Conservation (phyloP, 2,329 filamentous ascomycete genomes). For the Colletotrichum tanaceti region DNA sequence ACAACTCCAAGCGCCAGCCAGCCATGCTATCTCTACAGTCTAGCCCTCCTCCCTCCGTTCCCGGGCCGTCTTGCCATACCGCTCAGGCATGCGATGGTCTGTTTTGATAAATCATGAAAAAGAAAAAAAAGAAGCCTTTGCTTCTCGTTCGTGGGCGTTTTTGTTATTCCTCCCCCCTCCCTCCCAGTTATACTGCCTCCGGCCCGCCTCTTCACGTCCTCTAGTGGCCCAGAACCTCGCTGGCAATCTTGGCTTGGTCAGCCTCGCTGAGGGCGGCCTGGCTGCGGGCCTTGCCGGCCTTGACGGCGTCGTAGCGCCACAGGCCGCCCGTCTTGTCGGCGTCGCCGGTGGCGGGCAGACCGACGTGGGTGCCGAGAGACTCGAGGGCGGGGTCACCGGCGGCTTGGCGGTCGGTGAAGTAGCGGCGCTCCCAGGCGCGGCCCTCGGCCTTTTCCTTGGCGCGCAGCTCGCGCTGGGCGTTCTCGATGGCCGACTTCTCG, state of each 20-base stretch:
- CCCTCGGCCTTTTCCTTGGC: constrained; percentile 80
- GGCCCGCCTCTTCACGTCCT: not conserved
- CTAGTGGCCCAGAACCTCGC: constrained; percentile 51
- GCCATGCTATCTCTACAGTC: constrained; percentile 30
- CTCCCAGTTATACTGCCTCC: not conserved
- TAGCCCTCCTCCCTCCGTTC: not conserved
- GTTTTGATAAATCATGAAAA: too few species aligned
- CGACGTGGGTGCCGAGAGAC: constrained; percentile 58
- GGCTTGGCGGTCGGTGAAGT: constrained; percentile 73
- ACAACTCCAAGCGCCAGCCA: constrained; percentile 24
- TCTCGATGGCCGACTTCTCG: constrained; percentile 92
- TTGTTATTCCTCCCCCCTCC: constrained; percentile 11
- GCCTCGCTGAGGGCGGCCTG: constrained; percentile 56
- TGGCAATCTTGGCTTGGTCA: constrained; percentile 66
- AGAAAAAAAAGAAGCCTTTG: too few species aligned
- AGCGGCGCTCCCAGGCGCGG: constrained; percentile 82
- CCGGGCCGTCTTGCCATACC: not conserved
- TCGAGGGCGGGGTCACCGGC: constrained; percentile 57
- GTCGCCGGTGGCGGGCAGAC: constrained; percentile 63
- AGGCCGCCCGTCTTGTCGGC: constrained; percentile 70
- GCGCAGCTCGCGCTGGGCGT: constrained; percentile 81
- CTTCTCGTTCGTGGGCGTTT: not conserved
- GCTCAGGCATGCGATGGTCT: too few species aligned
- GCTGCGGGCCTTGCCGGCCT: constrained; percentile 72
- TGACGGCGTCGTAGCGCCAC: constrained; percentile 67